A percentile compares a stretch with the other conserved stretches of the same genome.
phyloP scores from a whole-genome alignment of 2,329 filamentous ascomycete species.

The Apiospora aurea region DNA sequence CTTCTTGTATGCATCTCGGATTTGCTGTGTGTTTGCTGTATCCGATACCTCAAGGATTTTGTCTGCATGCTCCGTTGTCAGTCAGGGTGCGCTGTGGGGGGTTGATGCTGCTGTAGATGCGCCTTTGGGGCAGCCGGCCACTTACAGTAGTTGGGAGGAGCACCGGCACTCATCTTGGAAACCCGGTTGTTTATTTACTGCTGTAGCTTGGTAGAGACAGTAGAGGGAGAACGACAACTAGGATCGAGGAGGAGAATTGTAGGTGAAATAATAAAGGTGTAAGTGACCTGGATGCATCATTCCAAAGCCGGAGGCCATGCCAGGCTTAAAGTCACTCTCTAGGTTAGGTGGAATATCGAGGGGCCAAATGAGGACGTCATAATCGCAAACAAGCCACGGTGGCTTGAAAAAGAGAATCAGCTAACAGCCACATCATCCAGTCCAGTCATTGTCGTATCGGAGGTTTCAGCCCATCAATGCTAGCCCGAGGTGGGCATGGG shows the following conservation, averaged over 20 bases:
- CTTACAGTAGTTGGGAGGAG: conserved; percentile 67
- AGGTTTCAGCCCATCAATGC: neutral
- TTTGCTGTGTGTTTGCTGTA: conserved; percentile 79
- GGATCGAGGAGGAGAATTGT: conserved; percentile 26
- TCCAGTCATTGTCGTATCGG: neutral
- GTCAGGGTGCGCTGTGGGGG: conserved; percentile 31
- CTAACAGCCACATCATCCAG: conserved; percentile 4
- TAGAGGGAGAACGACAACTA: neutral
- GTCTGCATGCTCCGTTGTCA: conserved; percentile 56
- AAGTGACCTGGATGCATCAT: neutral
- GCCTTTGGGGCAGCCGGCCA: conserved; percentile 26
- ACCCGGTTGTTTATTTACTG: conserved; percentile 35
- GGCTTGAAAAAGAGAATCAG: conserved; percentile 2
- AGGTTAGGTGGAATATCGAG: neutral
- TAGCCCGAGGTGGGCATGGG: too few relatives aligned
- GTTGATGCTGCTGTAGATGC: conserved; percentile 19
- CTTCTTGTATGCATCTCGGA: conserved; percentile 96
- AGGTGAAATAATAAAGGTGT: conserved; percentile 16
- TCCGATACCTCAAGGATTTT: conserved; percentile 76
- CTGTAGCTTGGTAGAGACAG: neutral
- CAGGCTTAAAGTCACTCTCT: conserved; percentile 11
- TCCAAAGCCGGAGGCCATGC: neutral
- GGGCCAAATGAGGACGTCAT: conserved; percentile 21
- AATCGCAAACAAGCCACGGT: conserved; percentile 21
- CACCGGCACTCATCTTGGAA: conserved; percentile 43